Percentiles rank a stretch among this genome's conserved stretches.
Conservation (phyloP, 2,329 filamentous ascomycete genomes). For the Ceratocystis diversiconidia region DNA sequence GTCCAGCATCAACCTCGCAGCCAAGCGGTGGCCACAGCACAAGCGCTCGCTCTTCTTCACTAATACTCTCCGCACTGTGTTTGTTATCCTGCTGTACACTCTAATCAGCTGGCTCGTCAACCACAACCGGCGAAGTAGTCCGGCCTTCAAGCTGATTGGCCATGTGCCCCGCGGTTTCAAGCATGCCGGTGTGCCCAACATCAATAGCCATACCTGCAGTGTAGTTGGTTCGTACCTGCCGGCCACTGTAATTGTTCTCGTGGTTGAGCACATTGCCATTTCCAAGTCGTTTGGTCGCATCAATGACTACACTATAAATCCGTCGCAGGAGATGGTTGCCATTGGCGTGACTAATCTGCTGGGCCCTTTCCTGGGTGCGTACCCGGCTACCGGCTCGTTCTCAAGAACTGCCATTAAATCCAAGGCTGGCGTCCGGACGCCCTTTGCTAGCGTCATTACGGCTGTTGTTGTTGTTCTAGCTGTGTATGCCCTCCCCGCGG, state of each 20-base stretch:
- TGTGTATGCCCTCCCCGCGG: constrained; percentile 64
- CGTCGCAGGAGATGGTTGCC: constrained; percentile 65
- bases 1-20: constrained; percentile 45
- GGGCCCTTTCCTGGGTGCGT: constrained; percentile 66
- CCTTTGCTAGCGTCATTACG: constrained; percentile 73
- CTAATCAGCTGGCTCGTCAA: constrained; percentile 81
- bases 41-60: constrained; percentile 76
- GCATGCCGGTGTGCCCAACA: constrained; percentile 49
- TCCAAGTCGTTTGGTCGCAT: constrained; percentile 69
- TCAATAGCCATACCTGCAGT: constrained; percentile 46
- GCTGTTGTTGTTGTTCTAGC: constrained; percentile 69
- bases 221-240: constrained; percentile 53
- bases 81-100: constrained; percentile 84
- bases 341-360: constrained; percentile 64
- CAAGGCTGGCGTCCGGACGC: constrained; percentile 81
- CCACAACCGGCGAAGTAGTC: constrained; percentile 45
- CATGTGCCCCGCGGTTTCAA: constrained; percentile 69
- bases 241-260: constrained; percentile 59
- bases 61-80: constrained; percentile 79
- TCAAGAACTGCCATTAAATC: constrained; percentile 85
- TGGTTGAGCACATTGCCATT: constrained; percentile 72
- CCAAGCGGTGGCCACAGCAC: constrained; percentile 52
- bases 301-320: constrained; percentile 70
- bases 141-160: constrained; percentile 60
- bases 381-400: constrained; percentile 81